Percentiles rank a stretch among this genome's conserved stretches.
Conservation (phyloP, 768 basidiomycete genomes). For the Chlorophyllum brunneum region DNA sequence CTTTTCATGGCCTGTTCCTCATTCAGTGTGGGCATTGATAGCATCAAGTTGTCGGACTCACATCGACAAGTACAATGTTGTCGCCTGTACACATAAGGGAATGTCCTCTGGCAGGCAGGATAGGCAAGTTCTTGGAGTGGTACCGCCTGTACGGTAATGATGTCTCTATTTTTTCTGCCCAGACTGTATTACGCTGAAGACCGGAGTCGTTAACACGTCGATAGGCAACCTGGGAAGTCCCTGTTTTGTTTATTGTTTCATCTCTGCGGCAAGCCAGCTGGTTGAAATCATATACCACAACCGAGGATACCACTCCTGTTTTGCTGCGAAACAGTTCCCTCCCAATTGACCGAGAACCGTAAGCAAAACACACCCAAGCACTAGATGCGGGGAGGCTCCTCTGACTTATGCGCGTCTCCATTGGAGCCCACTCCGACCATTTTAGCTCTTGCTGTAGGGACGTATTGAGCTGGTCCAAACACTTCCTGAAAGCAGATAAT, state of each 20-base stretch:
- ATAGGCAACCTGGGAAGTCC: neutral
- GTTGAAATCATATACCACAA: slow-evolving; percentile 52
- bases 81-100: slow-evolving; percentile 56
- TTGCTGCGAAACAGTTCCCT: slow-evolving; percentile 33
- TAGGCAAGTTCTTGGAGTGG: slow-evolving; percentile 22
- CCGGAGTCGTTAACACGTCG: slow-evolving; percentile 9
- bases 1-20: slow-evolving; percentile 16
- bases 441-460: slow-evolving; percentile 18
- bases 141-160: slow-evolving; percentile 42
- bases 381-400: slow-evolving; percentile 27
- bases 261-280: slow-evolving; percentile 28
- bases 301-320: slow-evolving; percentile 15
- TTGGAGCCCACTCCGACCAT: slow-evolving; percentile 54
- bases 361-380: slow-evolving; percentile 59
- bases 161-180: slow-evolving; percentile 37
- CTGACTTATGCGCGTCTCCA: slow-evolving; percentile 39
- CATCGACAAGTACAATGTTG: slow-evolving; percentile 47
- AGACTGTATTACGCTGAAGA: too few relatives aligned
- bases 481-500: slow-evolving; percentile 31
- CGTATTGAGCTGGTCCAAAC: slow-evolving; percentile 11
- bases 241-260: neutral
- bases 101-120: slow-evolving; percentile 16
- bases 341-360: slow-evolving; percentile 28
- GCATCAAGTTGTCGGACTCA: slow-evolving; percentile 23
- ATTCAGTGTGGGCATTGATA: too few relatives aligned